Conservation (phyloP, 2,329 filamentous ascomycete species). For the Colletotrichum eleusines region DNA sequence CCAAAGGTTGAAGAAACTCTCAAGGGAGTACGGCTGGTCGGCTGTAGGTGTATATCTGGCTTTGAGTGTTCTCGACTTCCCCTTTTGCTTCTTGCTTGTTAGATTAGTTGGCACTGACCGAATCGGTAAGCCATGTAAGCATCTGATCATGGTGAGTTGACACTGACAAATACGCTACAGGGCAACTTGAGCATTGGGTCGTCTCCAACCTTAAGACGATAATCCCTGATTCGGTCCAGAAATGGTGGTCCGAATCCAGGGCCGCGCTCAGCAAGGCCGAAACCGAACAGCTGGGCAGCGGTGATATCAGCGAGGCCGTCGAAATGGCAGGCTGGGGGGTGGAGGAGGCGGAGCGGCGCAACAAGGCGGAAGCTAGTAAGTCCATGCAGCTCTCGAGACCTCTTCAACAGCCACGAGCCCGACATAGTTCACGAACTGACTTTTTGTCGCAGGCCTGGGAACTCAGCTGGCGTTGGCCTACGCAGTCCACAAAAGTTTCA, state of each 20-base stretch:
- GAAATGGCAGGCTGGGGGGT: conserved; percentile 71
- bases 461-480: conserved; percentile 95
- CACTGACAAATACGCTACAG: conserved; percentile 51
- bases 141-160: conserved; percentile 6
- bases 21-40: conserved; percentile 93
- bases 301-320: conserved; percentile 58
- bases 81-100: conserved; percentile 93
- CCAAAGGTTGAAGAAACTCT: conserved; percentile 83
- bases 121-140: conserved; percentile 70
- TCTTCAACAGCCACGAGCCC: background rate
- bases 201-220: conserved; percentile 69
- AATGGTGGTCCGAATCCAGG: conserved; percentile 64
- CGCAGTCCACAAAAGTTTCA: conserved; percentile 97
- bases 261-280: conserved; percentile 61
- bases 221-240: conserved; percentile 71
- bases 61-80: conserved; percentile 89
- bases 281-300: conserved; percentile 56
- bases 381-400: conserved; percentile 47
- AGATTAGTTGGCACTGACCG: conserved; percentile 84
- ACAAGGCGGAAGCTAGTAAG: conserved; percentile 80
- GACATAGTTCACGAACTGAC: conserved; percentile 40
- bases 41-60: conserved; percentile 91
- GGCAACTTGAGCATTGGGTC: conserved; percentile 74
- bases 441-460: conserved; percentile 62
- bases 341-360: conserved; percentile 70